Conservation (phyloP, 2,329 filamentous ascomycete genomes). For the Apiospora hydei region DNA sequence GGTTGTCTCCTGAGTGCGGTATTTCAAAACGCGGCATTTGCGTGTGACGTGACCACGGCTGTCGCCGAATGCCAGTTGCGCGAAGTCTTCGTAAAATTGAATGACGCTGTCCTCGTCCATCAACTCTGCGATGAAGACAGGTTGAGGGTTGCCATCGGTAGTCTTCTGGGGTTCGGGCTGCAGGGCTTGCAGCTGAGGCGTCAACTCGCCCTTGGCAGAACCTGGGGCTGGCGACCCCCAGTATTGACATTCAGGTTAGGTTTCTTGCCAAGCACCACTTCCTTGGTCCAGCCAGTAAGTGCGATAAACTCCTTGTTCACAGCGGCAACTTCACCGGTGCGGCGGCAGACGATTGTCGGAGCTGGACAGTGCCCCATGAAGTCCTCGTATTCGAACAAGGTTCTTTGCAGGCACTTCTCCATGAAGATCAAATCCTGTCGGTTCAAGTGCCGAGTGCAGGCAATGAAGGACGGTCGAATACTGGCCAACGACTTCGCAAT, state of each 20-base stretch:
- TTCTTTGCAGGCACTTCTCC: slow-evolving; percentile 96
- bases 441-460: slow-evolving; percentile 88
- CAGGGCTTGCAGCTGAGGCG: slow-evolving; percentile 58
- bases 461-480: slow-evolving; percentile 92
- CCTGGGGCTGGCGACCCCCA: slow-evolving; percentile 58
- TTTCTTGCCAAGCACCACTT: slow-evolving; percentile 86
- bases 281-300: slow-evolving; percentile 91
- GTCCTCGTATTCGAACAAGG: slow-evolving; percentile 90
- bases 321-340: slow-evolving; percentile 93
- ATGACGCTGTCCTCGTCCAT: slow-evolving; percentile 93
- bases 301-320: slow-evolving; percentile 98
- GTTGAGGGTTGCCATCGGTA: slow-evolving; percentile 65
- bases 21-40: slow-evolving; percentile 87
- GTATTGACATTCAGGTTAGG: slow-evolving; percentile 88
- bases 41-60: slow-evolving; percentile 84
- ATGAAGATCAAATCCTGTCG: slow-evolving; percentile 92
- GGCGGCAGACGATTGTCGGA: slow-evolving; percentile 88
- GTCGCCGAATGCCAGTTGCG: slow-evolving; percentile 89
- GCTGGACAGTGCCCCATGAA: slow-evolving; percentile 89
- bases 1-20: slow-evolving; percentile 74
- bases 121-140: slow-evolving; percentile 90
- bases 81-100: slow-evolving; percentile 95
- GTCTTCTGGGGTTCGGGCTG: slow-evolving; percentile 49
- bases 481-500: slow-evolving; percentile 89
- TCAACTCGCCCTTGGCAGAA: slow-evolving; percentile 53